phyloP scores from a whole-genome alignment of 2,329 filamentous ascomycete genomes.

The Fusarium tanahbumbuense region DNA sequence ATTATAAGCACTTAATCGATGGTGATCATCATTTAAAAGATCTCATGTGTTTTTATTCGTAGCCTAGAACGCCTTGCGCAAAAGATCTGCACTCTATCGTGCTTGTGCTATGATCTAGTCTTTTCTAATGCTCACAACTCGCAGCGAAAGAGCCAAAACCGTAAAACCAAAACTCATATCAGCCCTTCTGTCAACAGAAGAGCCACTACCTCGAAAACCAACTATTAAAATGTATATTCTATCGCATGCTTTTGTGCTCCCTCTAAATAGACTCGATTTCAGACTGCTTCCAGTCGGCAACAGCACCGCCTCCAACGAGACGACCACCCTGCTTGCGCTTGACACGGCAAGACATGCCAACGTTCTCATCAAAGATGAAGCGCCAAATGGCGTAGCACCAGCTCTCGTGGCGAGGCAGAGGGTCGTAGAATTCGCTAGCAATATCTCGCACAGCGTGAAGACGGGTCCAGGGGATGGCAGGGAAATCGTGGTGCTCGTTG shows the following conservation, averaged over 20 bases:
- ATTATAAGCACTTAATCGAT: neutral
- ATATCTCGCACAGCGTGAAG: constrained; percentile 81
- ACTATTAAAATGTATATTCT: constrained; percentile 4
- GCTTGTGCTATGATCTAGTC: constrained; percentile 2
- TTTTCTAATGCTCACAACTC: neutral
- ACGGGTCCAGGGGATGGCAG: constrained; percentile 93
- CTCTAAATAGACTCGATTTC: constrained; percentile 72
- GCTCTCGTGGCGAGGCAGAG: constrained; percentile 86
- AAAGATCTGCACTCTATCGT: constrained; percentile 16
- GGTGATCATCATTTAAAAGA: constrained; percentile 1
- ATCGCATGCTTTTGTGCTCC: neutral
- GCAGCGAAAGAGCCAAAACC: neutral
- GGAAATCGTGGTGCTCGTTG: constrained; percentile 99
- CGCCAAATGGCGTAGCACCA: constrained; percentile 96
- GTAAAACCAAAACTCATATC: neutral
- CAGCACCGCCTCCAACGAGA: constrained; percentile 63
- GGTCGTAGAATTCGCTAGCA: constrained; percentile 91
- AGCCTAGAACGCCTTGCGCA: constrained; percentile 33
- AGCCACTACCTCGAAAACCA: constrained; percentile 8
- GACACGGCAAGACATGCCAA: constrained; percentile 91
- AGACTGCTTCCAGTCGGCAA: constrained; percentile 70
- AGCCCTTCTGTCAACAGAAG: neutral
- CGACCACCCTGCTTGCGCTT: constrained; percentile 86
- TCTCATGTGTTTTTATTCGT: constrained; percentile 15
- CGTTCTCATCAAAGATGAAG: constrained; percentile 90